Evolutionary conservation across 768 basidiomycete genomes (phyloP).

Genomic region (Pisolithus microcarpus): DNA sequence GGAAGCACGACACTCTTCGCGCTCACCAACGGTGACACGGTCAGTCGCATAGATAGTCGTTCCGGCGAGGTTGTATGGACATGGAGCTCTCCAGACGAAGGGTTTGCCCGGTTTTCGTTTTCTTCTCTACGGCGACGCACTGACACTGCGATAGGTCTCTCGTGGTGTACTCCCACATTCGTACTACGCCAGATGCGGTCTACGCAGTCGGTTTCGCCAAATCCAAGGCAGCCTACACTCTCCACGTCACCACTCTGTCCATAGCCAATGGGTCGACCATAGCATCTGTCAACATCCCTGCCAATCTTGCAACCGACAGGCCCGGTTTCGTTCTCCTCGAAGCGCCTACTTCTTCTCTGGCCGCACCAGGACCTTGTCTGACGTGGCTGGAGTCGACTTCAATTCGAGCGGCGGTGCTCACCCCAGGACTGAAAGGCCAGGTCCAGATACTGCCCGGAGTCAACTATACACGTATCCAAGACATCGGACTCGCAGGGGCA

Average conservation of each 20-base stretch:
- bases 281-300: slow-evolving; percentile 45
- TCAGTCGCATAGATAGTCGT: slow-evolving; percentile 42
- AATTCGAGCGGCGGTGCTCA: slow-evolving; percentile 45
- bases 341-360: slow-evolving; percentile 8
- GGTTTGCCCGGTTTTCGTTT: slow-evolving; percentile 35
- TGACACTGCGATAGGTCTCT: slow-evolving; percentile 41
- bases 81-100: slow-evolving; percentile 64
- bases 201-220: slow-evolving; percentile 46
- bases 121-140: not conserved
- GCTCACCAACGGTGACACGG: slow-evolving; percentile 53
- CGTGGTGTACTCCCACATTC: slow-evolving; percentile 56
- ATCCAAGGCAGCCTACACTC: slow-evolving; percentile 46
- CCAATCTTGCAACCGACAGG: slow-evolving; percentile 33
- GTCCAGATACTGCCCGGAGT: slow-evolving; percentile 35
- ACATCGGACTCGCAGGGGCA: slow-evolving; percentile 48
- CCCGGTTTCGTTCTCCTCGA: slow-evolving; percentile 32
- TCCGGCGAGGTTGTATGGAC: slow-evolving; percentile 59
- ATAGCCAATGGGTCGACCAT: slow-evolving; percentile 46
- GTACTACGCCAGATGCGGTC: slow-evolving; percentile 44
- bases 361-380: slow-evolving; percentile 14
- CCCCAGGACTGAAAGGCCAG: slow-evolving; percentile 45
- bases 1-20: slow-evolving; percentile 37
- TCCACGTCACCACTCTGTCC: slow-evolving; percentile 61
- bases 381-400: slow-evolving; percentile 43
- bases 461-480: slow-evolving; percentile 47